Percentiles rank a stretch among this genome's conserved stretches.
These are phyloP conservation scores for Colletotrichum sp. DNA, from an alignment of 2,329 filamentous ascomycete species.

Conservation along the genomic window DNA sequence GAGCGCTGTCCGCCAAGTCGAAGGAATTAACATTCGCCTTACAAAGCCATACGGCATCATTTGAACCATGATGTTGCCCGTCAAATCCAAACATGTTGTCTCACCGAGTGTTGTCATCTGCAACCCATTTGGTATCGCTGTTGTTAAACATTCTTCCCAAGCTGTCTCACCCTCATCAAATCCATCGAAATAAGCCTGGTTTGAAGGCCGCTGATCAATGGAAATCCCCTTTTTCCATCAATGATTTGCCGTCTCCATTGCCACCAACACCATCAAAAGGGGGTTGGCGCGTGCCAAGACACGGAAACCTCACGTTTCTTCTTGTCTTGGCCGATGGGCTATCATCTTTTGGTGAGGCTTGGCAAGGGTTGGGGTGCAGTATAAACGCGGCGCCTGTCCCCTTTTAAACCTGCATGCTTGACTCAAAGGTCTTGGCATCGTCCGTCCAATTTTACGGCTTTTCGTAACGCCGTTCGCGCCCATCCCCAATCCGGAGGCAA, in stretches of 20 bases:
- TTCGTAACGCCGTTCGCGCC: not conserved
- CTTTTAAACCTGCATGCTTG: not conserved
- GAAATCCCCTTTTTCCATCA: slow-evolving; percentile 14
- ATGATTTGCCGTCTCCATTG: slow-evolving; percentile 2
- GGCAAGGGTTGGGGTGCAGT: not conserved
- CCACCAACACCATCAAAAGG: not conserved
- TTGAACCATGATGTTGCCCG: not conserved
- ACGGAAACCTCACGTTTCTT: not conserved
- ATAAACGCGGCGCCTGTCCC: not conserved
- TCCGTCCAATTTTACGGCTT: slow-evolving; percentile 16
- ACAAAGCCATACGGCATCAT: not conserved
- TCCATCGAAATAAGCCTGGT: not conserved
- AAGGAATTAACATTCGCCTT: not conserved
- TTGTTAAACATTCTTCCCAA: not conserved
- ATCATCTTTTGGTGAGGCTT: slow-evolving; percentile 2
- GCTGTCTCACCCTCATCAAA: not conserved
- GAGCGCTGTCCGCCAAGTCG: not conserved
- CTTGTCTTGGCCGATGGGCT: not conserved
- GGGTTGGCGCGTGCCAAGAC: slow-evolving; percentile 12
- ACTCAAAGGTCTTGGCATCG: slow-evolving; percentile 12
- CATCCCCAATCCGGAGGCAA: not conserved
- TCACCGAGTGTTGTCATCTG: not conserved
- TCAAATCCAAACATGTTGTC: not conserved
- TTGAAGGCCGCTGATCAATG: not conserved
- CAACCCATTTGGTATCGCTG: not conserved